These are phyloP conservation scores for Phialophora verrucosa DNA, from an alignment of 2,329 filamentous ascomycete species.

Conservation along the genomic window DNA sequence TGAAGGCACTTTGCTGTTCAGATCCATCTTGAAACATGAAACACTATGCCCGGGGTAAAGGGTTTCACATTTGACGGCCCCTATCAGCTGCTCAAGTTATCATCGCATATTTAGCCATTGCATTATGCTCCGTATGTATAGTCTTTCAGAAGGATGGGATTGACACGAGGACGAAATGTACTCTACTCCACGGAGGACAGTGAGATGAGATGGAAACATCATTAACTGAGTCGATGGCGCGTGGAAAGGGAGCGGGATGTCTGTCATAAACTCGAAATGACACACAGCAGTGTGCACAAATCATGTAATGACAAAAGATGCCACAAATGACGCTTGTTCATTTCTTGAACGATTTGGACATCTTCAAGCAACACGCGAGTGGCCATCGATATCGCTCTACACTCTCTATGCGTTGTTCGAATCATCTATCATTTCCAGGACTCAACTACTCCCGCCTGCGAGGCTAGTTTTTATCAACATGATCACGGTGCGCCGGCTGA, in stretches of 20 bases:
- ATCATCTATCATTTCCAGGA: background rate
- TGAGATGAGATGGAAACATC: background rate
- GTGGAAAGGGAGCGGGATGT: background rate
- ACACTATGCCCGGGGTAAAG: background rate
- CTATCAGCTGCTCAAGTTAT: background rate
- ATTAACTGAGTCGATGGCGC: background rate
- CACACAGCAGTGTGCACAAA: too few species aligned
- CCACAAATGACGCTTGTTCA: too few species aligned
- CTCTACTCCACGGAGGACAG: background rate
- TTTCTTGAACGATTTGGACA: background rate
- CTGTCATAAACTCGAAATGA: too few species aligned
- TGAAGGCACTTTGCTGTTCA: background rate
- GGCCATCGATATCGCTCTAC: background rate
- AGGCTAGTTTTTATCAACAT: background rate
- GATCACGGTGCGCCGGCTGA: background rate
- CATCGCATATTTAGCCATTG: background rate
- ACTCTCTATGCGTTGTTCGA: background rate
- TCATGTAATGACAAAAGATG: too few species aligned
- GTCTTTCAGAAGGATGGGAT: background rate
- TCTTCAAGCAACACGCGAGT: background rate
- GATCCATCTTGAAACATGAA: conserved; percentile 22
- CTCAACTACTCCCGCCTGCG: background rate
- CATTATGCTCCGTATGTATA: background rate
- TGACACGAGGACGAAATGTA: background rate
- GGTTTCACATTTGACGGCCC: conserved; percentile 17